These are phyloP conservation scores for Mycena pura DNA, from an alignment of 768 basidiomycete genomes.

Conservation along the genomic window DNA sequence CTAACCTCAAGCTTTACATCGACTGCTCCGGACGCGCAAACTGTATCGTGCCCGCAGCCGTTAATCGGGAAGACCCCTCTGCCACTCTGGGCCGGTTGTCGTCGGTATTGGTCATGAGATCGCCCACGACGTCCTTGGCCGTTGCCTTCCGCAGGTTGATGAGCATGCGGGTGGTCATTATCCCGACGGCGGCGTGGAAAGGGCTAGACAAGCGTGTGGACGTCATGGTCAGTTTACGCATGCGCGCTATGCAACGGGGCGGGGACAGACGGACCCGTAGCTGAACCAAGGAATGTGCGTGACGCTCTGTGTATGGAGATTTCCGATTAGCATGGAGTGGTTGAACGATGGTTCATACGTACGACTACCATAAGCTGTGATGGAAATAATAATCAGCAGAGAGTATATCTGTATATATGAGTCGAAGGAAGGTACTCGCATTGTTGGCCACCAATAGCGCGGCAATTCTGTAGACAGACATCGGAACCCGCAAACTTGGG, in stretches of 20 bases:
- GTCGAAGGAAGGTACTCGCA: conserved; percentile 35
- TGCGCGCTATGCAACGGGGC: too few relatives aligned
- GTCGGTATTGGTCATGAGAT: too few relatives aligned
- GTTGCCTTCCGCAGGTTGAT: conserved; percentile 49
- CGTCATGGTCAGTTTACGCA: background rate
- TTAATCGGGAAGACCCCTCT: too few relatives aligned
- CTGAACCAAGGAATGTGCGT: conserved; percentile 60
- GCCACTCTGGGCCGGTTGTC: too few relatives aligned
- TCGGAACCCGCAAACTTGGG: too few relatives aligned
- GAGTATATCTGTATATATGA: background rate
- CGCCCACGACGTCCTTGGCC: background rate
- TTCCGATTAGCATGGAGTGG: background rate
- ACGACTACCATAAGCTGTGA: conserved; percentile 26
- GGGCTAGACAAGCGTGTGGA: conserved; percentile 34
- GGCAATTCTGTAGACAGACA: conserved; percentile 41
- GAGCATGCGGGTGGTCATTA: conserved; percentile 53
- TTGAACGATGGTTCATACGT: background rate
- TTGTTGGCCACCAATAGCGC: conserved; percentile 52
- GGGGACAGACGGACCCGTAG: conserved; percentile 39
- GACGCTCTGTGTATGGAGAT: conserved; percentile 36
- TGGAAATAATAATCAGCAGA: background rate
- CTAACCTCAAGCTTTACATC: too few relatives aligned
- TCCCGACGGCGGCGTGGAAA: conserved; percentile 54
- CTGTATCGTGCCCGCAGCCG: too few relatives aligned
- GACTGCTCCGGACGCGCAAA: too few relatives aligned